A percentile compares a stretch with the other conserved stretches of the same genome.
phyloP scores from a whole-genome alignment of 164 flowering plant genomes.

The Liriodendron chinense region DNA sequence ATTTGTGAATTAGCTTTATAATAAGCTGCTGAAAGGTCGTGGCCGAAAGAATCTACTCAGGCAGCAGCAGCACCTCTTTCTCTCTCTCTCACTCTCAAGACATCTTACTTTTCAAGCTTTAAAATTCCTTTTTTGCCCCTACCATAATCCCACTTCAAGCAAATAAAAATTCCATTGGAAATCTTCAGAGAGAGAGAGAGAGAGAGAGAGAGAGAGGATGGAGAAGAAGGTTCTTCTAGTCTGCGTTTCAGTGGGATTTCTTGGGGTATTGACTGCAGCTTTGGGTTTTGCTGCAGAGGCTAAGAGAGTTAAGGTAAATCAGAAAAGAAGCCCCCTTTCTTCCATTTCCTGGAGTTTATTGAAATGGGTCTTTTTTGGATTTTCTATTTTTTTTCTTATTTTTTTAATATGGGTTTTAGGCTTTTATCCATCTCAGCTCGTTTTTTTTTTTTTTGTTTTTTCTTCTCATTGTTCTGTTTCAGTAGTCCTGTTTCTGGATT shows the following conservation, averaged over 20 bases:
- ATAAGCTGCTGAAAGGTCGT: too few relatives aligned
- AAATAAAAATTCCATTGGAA: neutral
- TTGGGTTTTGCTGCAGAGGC: slow-evolving; percentile 86
- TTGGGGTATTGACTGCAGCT: slow-evolving; percentile 64
- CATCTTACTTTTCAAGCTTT: neutral
- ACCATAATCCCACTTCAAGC: neutral
- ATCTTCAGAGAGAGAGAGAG: neutral
- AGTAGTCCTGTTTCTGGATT: too few relatives aligned
- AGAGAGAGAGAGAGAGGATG: slow-evolving; percentile 35
- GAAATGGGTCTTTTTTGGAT: neutral
- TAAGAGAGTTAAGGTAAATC: slow-evolving; percentile 62
- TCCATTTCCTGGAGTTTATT: neutral
- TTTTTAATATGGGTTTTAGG: neutral
- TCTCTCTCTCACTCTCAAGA: neutral
- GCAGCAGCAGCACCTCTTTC: too few relatives aligned
- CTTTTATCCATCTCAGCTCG: too few relatives aligned
- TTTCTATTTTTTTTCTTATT: neutral
- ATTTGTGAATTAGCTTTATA: too few relatives aligned
- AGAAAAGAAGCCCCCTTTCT: neutral
- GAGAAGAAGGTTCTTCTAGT: slow-evolving; percentile 50
- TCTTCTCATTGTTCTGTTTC: too few relatives aligned
- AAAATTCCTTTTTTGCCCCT: neutral
- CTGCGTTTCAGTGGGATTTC: slow-evolving; percentile 56
- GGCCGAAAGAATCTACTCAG: too few relatives aligned
- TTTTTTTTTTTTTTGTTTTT: too few relatives aligned